Conservation (phyloP, 768 basidiomycete species). For the Neoboletus subvelutipes region DNA sequence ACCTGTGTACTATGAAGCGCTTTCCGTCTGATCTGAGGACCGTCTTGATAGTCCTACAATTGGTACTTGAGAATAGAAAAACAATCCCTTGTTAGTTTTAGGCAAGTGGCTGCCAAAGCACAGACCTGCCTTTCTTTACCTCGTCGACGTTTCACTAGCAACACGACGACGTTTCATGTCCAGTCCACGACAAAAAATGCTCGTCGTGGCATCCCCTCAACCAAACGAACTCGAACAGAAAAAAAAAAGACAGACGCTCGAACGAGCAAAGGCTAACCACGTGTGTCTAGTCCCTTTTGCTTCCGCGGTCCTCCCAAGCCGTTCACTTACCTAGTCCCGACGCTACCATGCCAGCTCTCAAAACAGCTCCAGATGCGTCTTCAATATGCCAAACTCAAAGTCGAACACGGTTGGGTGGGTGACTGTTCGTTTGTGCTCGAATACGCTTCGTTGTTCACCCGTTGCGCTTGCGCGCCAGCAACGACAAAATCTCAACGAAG, state of each 20-base stretch:
- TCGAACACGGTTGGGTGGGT: slow-evolving; percentile 79
- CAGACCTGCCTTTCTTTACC: not conserved
- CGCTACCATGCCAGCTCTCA: slow-evolving; percentile 47
- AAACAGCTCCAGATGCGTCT: slow-evolving; percentile 71
- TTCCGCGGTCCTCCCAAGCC: not conserved
- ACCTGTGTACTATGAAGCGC: too few species aligned
- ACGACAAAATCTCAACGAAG: slow-evolving; percentile 76
- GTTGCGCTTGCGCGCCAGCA: slow-evolving; percentile 42
- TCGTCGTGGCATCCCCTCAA: slow-evolving; percentile 22
- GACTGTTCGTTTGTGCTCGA: not conserved
- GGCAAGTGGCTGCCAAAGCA: not conserved
- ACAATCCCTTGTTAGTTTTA: too few species aligned
- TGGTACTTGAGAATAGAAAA: too few species aligned
- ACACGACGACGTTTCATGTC: too few species aligned
- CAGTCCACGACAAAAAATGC: slow-evolving; percentile 11
- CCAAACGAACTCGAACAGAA: slow-evolving; percentile 33
- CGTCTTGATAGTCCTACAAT: too few species aligned
- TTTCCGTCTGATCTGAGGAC: too few species aligned
- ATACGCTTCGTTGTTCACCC: not conserved
- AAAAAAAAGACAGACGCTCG: slow-evolving; percentile 50
- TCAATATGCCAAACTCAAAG: slow-evolving; percentile 76
- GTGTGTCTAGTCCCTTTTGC: slow-evolving; percentile 36
- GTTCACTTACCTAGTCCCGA: not conserved
- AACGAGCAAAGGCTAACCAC: slow-evolving; percentile 56
- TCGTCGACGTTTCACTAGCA: too few species aligned